A percentile compares a stretch with the other conserved stretches of the same genome.
Conservation (phyloP, 2,329 filamentous ascomycete species). For the Ampelomyces quisqualis region DNA sequence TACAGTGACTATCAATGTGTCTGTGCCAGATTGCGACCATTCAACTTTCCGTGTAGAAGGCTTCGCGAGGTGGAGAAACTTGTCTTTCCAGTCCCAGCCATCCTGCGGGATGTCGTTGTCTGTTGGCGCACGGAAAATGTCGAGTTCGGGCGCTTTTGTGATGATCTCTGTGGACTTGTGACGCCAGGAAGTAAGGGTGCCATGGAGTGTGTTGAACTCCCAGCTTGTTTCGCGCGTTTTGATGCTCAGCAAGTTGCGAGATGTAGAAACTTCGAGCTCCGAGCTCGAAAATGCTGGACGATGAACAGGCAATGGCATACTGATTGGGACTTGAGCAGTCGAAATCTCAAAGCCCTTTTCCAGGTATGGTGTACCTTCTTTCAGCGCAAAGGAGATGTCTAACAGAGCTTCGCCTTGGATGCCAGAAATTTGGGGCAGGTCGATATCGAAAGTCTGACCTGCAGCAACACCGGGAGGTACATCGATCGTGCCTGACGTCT, state of each 20-base stretch:
- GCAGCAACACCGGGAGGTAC: conserved; percentile 29
- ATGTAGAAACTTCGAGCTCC: conserved; percentile 38
- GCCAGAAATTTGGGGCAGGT: conserved; percentile 21
- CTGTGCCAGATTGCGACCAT: conserved; percentile 37
- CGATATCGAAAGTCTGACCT: conserved; percentile 29
- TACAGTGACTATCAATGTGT: conserved; percentile 43
- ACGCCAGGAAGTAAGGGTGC: conserved; percentile 47
- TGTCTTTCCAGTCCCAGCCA: conserved; percentile 58
- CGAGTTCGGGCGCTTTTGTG: conserved; percentile 43
- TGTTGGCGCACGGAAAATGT: conserved; percentile 65
- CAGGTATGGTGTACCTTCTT: conserved; percentile 34
- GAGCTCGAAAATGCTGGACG: conserved; percentile 44
- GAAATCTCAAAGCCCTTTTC: conserved; percentile 42
- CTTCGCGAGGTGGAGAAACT: conserved; percentile 31
- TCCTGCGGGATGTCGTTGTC: conserved; percentile 63
- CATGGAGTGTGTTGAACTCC: conserved; percentile 54
- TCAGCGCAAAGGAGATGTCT: conserved; percentile 38
- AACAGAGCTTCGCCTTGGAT: conserved; percentile 18
- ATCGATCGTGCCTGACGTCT: conserved; percentile 18
- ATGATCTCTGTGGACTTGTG: conserved; percentile 36
- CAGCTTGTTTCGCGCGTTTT: conserved; percentile 44
- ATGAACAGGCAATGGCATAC: conserved; percentile 9
- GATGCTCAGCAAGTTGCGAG: conserved; percentile 26
- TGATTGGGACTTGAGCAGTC: conserved; percentile 35
- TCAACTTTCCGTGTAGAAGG: conserved; percentile 29